A percentile compares a stretch with the other conserved stretches of the same genome.
Conservation (phyloP, 495 filamentous ascomycete species). For the Hamigera avellanea region DNA sequence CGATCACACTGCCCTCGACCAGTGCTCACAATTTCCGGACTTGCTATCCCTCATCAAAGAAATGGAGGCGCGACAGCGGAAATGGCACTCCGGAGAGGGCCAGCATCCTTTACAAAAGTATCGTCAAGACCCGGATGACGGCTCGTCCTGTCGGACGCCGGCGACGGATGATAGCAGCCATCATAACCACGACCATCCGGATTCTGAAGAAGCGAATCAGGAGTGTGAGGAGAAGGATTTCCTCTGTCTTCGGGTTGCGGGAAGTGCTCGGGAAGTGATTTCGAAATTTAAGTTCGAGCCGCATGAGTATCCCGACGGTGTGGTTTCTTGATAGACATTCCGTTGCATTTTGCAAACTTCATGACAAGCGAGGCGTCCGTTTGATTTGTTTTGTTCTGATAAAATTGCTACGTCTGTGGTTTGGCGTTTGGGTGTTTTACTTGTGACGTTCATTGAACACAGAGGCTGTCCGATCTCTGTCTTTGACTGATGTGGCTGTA, state of each 20-base stretch:
- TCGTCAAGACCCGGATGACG: too few relatives aligned
- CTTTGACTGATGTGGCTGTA: too few relatives aligned
- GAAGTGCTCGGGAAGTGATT: constrained; percentile 26
- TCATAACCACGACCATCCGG: neutral
- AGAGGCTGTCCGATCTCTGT: too few relatives aligned
- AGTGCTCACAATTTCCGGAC: constrained; percentile 17
- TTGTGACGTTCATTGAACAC: too few relatives aligned
- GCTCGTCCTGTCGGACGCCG: too few relatives aligned
- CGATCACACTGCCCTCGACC: constrained; percentile 9
- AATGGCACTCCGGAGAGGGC: constrained; percentile 22
- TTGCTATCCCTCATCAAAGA: constrained; percentile 27
- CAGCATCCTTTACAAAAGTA: constrained; percentile 14
- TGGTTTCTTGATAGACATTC: constrained; percentile 3
- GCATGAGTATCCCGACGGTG: constrained; percentile 25
- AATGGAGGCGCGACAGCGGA: constrained; percentile 30
- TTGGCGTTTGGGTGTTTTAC: constrained; percentile 5
- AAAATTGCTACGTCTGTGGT: constrained; percentile 5
- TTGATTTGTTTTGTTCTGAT: too few relatives aligned
- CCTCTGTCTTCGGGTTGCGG: constrained; percentile 28
- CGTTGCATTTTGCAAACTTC: too few relatives aligned
- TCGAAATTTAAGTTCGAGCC: constrained; percentile 30
- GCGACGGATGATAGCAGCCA: neutral
- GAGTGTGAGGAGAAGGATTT: constrained; percentile 14
- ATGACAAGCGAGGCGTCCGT: too few relatives aligned
- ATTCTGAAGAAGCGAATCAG: constrained; percentile 7